Conservation (phyloP, 1,284 basidiomycete species). For the Apiotrichum porosum region DNA sequence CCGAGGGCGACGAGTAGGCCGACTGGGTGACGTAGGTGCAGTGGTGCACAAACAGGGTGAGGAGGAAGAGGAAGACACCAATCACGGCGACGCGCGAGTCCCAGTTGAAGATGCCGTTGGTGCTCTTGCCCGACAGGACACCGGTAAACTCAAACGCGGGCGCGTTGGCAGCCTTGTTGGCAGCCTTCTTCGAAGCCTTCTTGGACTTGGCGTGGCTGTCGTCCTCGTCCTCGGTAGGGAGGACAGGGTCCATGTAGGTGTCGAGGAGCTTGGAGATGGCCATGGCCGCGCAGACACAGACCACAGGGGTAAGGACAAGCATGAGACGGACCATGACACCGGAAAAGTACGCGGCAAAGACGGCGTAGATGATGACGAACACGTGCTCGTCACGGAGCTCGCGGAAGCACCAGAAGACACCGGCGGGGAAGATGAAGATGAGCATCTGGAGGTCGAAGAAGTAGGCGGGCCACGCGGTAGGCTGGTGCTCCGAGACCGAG, state of each 20-base stretch:
- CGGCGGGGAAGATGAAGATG: conserved; percentile 96
- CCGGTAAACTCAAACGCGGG: conserved; percentile 28
- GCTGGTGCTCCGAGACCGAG: conserved; percentile 99
- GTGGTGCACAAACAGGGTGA: conserved; percentile 87
- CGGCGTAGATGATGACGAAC: conserved; percentile 97
- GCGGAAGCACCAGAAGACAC: conserved; percentile 88
- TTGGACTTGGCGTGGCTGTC: conserved; percentile 11
- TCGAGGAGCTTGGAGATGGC: conserved; percentile 85
- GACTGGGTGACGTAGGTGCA: conserved; percentile 94
- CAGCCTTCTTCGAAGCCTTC: conserved; percentile 57
- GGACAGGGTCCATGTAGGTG: conserved; percentile 69
- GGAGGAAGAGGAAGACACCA: conserved; percentile 69
- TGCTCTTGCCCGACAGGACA: conserved; percentile 24
- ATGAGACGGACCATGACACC: conserved; percentile 90
- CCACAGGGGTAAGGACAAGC: conserved; percentile 49
- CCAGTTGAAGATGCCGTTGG: conserved; percentile 72
- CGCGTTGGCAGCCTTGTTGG: conserved; percentile 54
- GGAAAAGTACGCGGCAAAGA: conserved; percentile 95
- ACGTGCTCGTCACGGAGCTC: conserved; percentile 94
- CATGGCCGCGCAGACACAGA: conserved; percentile 74
- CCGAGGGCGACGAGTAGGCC: conserved; percentile 96
- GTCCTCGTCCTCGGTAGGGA: conserved; percentile 31
- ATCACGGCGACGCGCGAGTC: conserved; percentile 78
- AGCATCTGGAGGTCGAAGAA: conserved; percentile 99
- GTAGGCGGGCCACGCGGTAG: conserved; percentile 98